Conservation (phyloP, 805 yeast species). For the Lachancea lanzarotensis region DNA sequence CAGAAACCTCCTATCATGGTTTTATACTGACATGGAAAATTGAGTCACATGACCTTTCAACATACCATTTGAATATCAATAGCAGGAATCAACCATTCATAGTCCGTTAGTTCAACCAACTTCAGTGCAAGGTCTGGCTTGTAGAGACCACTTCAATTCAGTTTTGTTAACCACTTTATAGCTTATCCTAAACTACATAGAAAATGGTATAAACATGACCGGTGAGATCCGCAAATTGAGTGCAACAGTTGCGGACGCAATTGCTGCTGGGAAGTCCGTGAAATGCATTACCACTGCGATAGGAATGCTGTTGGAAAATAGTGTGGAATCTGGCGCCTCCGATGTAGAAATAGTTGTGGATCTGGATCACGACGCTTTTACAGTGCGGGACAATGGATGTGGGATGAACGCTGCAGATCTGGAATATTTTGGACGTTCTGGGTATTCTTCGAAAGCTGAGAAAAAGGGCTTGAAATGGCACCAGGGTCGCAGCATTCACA, state of each 20-base stretch:
- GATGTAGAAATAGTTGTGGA: constrained; percentile 35
- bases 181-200: not conserved
- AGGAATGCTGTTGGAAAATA: constrained; percentile 47
- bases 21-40: no score
- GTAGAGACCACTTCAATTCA: no score
- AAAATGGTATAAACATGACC: constrained; percentile 10
- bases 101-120: no score
- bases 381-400: constrained; percentile 60
- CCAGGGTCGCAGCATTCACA: constrained; percentile 63
- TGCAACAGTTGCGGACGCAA: constrained; percentile 9
- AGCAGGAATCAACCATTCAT: no score
- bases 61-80: no score
- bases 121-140: no score
- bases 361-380: constrained; percentile 29
- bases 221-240: constrained; percentile 15
- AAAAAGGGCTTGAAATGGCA: constrained; percentile 48
- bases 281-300: constrained; percentile 37
- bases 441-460: constrained; percentile 49
- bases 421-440: constrained; percentile 38
- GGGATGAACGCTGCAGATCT: constrained; percentile 55
- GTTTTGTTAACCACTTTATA: no score
- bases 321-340: constrained; percentile 48
- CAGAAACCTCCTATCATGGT: no score
- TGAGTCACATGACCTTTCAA: no score
- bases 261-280: constrained; percentile 34